These are phyloP conservation scores for Cordyceps cicadae DNA, from an alignment of 2,329 filamentous ascomycete genomes.

Conservation along the genomic window DNA sequence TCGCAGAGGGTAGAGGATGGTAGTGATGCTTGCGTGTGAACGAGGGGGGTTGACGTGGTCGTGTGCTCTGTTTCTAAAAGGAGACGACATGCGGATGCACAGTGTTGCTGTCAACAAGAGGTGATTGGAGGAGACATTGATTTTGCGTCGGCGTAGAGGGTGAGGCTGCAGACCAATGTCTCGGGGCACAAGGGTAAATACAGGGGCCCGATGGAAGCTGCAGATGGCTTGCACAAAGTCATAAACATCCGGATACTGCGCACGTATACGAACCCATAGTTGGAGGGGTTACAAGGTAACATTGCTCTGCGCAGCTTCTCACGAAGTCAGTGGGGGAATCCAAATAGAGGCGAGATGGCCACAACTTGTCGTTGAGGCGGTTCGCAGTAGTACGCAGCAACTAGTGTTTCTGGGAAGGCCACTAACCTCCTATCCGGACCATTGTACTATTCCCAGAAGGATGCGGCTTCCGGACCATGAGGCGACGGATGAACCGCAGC, in stretches of 20 bases:
- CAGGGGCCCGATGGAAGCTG: too few relatives aligned
- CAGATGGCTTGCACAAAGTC: too few relatives aligned
- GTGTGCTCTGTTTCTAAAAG: conserved; percentile 2
- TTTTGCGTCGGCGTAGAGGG: background rate
- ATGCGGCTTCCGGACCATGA: background rate
- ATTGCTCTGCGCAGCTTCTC: too few relatives aligned
- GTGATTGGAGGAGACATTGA: background rate
- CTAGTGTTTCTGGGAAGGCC: background rate
- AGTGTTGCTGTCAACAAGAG: background rate
- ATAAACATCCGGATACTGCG: too few relatives aligned
- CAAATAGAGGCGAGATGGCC: background rate
- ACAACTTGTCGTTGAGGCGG: background rate
- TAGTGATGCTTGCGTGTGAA: background rate
- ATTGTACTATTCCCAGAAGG: background rate
- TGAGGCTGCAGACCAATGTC: background rate
- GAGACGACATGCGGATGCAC: background rate
- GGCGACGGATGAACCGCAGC: too few relatives aligned
- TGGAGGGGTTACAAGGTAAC: too few relatives aligned
- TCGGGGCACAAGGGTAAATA: background rate
- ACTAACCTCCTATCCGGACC: too few relatives aligned
- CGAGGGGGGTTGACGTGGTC: background rate
- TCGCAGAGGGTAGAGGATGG: background rate
- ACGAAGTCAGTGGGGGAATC: background rate
- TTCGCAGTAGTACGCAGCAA: background rate
- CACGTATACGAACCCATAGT: too few relatives aligned